Evolutionary conservation across 495 filamentous ascomycete genomes (phyloP).

Genomic region (Aspergillus haitiensis): DNA sequence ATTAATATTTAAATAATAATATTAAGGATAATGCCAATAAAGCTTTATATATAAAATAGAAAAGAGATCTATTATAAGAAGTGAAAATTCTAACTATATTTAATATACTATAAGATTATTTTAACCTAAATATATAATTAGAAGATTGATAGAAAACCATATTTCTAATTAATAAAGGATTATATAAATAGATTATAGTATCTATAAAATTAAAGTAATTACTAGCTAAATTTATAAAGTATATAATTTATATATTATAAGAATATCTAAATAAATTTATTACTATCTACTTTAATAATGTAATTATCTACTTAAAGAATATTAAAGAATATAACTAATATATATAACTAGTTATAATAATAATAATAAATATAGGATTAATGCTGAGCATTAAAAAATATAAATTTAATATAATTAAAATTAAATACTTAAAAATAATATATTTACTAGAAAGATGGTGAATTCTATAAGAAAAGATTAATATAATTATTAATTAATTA

Average conservation of each 20-base stretch:
- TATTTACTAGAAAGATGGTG: background rate
- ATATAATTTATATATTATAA: conserved; percentile 12
- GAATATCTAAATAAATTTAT: conserved; percentile 18
- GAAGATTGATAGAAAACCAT: conserved; percentile 10
- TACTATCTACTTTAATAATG: conserved; percentile 19
- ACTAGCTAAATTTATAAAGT: conserved; percentile 3
- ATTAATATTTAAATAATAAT: conserved; percentile 10
- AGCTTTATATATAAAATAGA: conserved; percentile 16
- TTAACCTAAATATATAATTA: conserved; percentile 6
- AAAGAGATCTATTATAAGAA: conserved; percentile 1
- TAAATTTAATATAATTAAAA: conserved; percentile 8
- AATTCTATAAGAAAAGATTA: too few species aligned
- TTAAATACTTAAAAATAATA: conserved; percentile 8
- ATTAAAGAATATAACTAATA: conserved; percentile 14
- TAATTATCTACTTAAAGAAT: conserved; percentile 13
- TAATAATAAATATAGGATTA: conserved; percentile 14
- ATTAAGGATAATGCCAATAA: conserved; percentile 10
- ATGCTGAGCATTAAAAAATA: conserved; percentile 12
- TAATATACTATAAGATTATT: conserved; percentile 18
- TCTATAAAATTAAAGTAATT: background rate
- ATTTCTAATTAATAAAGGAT: conserved; percentile 9
- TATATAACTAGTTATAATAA: conserved; percentile 13
- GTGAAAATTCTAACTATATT: conserved; percentile 7
- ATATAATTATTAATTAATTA: too few species aligned
- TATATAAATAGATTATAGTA: conserved; percentile 7